These are phyloP conservation scores for Calycina marina DNA, from an alignment of 2,329 filamentous ascomycete genomes.

Conservation along the genomic window DNA sequence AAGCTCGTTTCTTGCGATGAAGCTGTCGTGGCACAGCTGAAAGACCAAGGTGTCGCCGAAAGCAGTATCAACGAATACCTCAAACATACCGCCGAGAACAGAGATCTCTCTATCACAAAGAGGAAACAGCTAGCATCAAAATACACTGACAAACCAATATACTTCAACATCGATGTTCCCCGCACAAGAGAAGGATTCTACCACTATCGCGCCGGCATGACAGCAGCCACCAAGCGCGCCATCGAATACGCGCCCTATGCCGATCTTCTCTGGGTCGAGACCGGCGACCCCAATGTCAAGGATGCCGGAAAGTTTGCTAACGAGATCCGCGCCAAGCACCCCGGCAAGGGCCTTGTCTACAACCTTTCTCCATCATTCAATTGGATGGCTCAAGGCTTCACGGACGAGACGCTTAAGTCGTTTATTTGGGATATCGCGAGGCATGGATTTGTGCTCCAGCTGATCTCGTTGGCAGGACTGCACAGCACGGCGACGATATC, in stretches of 20 bases:
- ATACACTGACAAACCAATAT: conserved; percentile 52
- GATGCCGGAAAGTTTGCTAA: conserved; percentile 63
- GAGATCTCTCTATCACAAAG: conserved; percentile 62
- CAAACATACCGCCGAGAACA: conserved; percentile 42
- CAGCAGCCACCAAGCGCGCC: conserved; percentile 81
- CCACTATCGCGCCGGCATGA: conserved; percentile 74
- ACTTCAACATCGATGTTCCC: conserved; percentile 84
- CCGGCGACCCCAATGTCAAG: conserved; percentile 69
- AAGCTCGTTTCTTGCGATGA: conserved; percentile 86
- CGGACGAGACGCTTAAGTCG: conserved; percentile 62
- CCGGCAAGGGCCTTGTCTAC: conserved; percentile 85
- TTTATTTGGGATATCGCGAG: conserved; percentile 95
- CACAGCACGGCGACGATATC: conserved; percentile 51
- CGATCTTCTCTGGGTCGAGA: conserved; percentile 95
- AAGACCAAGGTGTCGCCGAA: conserved; percentile 46
- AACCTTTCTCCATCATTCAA: conserved; percentile 96
- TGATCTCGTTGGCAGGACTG: conserved; percentile 51
- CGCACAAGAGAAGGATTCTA: conserved; percentile 90
- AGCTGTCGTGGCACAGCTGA: conserved; percentile 64
- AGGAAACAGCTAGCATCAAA: conserved; percentile 59
- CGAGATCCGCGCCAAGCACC: conserved; percentile 54
- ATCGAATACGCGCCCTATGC: conserved; percentile 85
- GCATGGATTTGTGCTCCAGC: conserved; percentile 63
- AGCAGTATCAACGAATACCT: conserved; percentile 56
- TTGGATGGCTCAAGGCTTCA: conserved; percentile 94